Evolutionary conservation across 1,284 basidiomycete species (phyloP).

Genomic region (Hymenochaete sp.): DNA sequence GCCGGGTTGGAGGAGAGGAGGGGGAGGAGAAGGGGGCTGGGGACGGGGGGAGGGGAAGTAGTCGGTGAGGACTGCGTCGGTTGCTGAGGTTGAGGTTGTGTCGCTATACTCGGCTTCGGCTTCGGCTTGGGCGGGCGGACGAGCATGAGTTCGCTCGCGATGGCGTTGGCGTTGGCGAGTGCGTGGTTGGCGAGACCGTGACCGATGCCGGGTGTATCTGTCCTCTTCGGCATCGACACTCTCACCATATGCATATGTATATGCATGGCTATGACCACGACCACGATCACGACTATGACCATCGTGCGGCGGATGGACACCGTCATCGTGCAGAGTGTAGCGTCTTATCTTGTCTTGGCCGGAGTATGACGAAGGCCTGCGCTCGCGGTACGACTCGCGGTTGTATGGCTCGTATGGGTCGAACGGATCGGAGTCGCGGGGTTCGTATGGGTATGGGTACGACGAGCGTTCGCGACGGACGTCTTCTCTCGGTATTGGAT

Average conservation of each 20-base stretch:
- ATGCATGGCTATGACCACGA: no score
- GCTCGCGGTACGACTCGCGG: background rate
- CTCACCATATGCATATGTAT: no score
- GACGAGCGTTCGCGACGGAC: slow-evolving; percentile 12
- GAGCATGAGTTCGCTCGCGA: slow-evolving; percentile 1
- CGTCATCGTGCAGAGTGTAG: no score
- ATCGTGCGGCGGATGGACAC: no score
- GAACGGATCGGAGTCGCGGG: no score
- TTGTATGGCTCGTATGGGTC: slow-evolving; percentile 2
- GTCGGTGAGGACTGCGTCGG: slow-evolving; percentile 2
- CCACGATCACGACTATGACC: no score
- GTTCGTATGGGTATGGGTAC: no score
- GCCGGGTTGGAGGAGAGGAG: background rate
- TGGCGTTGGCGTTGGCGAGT: background rate
- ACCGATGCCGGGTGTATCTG: background rate
- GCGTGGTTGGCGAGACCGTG: background rate
- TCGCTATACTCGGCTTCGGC: background rate
- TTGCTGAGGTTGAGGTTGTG: background rate
- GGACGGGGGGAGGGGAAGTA: slow-evolving; percentile 1
- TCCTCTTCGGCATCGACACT: no score
- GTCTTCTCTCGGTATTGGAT: slow-evolving; percentile 11
- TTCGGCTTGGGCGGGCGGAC: background rate
- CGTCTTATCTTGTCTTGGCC: no score
- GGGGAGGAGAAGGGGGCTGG: slow-evolving; percentile 7
- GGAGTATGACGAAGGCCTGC: background rate